Base-by-base conservation (phyloP, 768 basidiomycete species). In the Hortiboletus campestris region DNA sequence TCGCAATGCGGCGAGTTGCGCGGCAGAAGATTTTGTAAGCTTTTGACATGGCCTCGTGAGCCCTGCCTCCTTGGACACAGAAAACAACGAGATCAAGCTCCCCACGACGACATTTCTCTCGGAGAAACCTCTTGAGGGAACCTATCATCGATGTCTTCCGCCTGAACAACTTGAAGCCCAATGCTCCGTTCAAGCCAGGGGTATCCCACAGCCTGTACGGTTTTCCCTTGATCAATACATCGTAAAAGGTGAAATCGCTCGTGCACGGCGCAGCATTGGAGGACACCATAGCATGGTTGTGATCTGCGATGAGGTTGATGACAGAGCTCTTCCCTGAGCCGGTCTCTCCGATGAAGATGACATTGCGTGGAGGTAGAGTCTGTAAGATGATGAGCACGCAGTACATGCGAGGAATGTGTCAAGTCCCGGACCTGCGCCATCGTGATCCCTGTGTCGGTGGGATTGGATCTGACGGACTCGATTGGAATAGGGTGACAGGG, bases 271-370 rank as follows among this genome's bases (percentile, higher is more conserved):
- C 17, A 0, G 62, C 69, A 2, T 66, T 59, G 34, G 64, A 63
- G 6, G 75, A 73, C 7, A 66, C 63, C 0, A 8, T 13, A 4
- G 76, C 73, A 4, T 16, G 36, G 1, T 67, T 32, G 7, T 32
- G 25, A 20, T 56, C 65, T 7, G 59, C 58, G 40, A 78, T 58
- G 65, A 80, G 72, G 48, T 78, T 79, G 56, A 79, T 65, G 20
- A 78, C 60, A 0, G 75, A 76, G 57, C 75, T 77, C 60, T 79
- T 80, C 11, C 74, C 69, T 1, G 60, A 56, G 40, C 69, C 71
- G 1, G 58, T 65, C 45, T 71, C 71, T 31, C 71, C 73, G 46
- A 80, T 76, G 51, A 66, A 76, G 36, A 69, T 68, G 46, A 59
- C 72, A 7, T 78, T 74, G 49, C 65, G 65, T 13, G 11, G 53